Conservation (phyloP, 2,329 filamentous ascomycete species). For the Xylaria sp. region DNA sequence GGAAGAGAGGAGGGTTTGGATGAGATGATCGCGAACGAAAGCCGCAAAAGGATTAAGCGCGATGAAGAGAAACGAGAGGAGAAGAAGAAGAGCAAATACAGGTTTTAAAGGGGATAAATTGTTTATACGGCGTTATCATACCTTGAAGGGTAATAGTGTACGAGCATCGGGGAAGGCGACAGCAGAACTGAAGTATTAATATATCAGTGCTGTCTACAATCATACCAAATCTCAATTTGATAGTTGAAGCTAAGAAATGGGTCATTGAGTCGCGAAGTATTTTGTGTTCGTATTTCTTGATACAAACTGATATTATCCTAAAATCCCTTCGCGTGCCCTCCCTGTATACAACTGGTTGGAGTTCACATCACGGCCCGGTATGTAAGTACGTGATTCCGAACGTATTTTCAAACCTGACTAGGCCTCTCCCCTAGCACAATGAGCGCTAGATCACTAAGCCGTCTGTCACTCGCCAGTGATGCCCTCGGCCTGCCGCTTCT, state of each 20-base stretch:
- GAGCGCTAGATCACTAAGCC: background rate
- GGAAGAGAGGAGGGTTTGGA: conserved; percentile 87
- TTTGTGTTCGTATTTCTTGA: background rate
- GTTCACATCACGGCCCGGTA: background rate
- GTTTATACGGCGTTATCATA: conserved; percentile 1
- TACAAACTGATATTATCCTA: background rate
- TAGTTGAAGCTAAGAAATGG: background rate
- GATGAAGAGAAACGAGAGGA: conserved; percentile 82
- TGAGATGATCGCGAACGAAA: conserved; percentile 96
- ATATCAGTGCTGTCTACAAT: background rate
- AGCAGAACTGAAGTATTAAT: conserved; percentile 7
- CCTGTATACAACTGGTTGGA: too few relatives aligned
- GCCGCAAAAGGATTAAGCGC: conserved; percentile 87
- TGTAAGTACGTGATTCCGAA: background rate
- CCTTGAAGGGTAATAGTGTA: background rate
- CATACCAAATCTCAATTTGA: background rate
- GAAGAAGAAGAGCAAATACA: conserved; percentile 64
- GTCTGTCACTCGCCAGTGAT: conserved; percentile 31
- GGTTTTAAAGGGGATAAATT: conserved; percentile 52
- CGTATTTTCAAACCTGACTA: background rate
- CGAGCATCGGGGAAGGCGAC: background rate
- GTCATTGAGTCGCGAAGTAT: background rate
- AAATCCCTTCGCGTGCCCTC: background rate
- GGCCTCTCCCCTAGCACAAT: background rate
- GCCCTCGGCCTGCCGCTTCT: conserved; percentile 45